phyloP scores from a whole-genome alignment of 228 moss, liverwort and hornwort genomes.

The Sphagnum magellanicum region DNA sequence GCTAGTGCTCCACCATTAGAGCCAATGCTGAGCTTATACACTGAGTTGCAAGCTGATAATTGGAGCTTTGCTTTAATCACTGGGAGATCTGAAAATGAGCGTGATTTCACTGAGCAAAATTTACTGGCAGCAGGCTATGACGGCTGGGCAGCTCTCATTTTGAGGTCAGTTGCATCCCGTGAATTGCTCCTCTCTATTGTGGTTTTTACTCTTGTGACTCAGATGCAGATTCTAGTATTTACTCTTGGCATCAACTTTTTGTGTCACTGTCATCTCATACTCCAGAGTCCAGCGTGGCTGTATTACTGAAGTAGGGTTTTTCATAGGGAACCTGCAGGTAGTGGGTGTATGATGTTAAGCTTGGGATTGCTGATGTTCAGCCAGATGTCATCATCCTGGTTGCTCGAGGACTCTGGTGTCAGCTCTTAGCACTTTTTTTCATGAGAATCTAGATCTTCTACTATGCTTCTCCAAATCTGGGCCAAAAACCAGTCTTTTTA shows the following conservation, averaged over 20 bases:
- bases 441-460: neutral
- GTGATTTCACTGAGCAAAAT: constrained; percentile 41
- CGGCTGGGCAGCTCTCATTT: constrained; percentile 52
- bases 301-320: too few species aligned
- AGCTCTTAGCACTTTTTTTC: neutral
- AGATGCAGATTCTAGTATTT: neutral
- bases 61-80: constrained; percentile 78
- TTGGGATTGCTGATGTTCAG: too few species aligned
- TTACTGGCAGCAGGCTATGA: constrained; percentile 47
- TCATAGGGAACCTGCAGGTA: too few species aligned
- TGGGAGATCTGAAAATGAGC: constrained; percentile 50
- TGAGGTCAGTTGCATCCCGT: constrained; percentile 33
- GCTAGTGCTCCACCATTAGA: constrained; percentile 36
- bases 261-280: neutral
- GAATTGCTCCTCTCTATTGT: neutral
- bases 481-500: neutral
- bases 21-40: constrained; percentile 54
- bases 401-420: too few species aligned
- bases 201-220: neutral
- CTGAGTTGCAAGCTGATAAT: constrained; percentile 41
- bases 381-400: too few species aligned
- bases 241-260: neutral
- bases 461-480: neutral
- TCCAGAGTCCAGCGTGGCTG: neutral
- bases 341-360: too few species aligned